Percentiles rank a stretch among this genome's conserved stretches.
These are phyloP conservation scores for Acanthamoeba sp. DNA, from an alignment of 208 protist species.

Conservation along the genomic window DNA sequence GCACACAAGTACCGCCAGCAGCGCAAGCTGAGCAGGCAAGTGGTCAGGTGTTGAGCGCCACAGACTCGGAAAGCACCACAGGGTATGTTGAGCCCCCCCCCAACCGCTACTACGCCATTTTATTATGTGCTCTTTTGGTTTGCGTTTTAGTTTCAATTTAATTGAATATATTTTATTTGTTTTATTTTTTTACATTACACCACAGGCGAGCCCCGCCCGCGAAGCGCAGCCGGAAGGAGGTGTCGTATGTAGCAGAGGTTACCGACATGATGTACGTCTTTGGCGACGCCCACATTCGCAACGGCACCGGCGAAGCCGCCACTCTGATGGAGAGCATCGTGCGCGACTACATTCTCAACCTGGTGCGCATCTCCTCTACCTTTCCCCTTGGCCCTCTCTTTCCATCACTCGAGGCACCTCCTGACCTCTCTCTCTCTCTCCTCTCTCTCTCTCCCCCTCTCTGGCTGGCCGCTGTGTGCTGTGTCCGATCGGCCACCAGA, in stretches of 20 bases:
- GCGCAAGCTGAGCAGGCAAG: too few species aligned
- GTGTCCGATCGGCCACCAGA: background rate
- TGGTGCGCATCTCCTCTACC: background rate
- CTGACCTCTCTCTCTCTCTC: too few species aligned
- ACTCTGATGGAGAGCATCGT: constrained; percentile 52
- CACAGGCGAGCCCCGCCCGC: background rate
- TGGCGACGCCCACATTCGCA: constrained; percentile 57
- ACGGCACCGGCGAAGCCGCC: constrained; percentile 24
- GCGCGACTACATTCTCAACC: constrained; percentile 56
- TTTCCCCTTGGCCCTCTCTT: too few species aligned
- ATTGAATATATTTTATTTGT: background rate
- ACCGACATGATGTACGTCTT: constrained; percentile 68
- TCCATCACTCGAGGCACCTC: too few species aligned
- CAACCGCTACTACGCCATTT: too few species aligned
- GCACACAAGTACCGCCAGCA: too few species aligned
- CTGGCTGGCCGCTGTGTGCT: too few species aligned
- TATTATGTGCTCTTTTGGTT: too few species aligned
- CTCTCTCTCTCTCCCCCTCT: background rate
- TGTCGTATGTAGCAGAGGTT: constrained; percentile 42
- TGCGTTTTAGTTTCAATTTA: background rate
- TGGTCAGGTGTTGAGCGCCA: too few species aligned
- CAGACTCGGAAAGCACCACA: too few species aligned
- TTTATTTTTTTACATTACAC: background rate
- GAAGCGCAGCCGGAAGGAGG: constrained; percentile 20
- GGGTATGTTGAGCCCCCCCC: too few species aligned